Conservation (phyloP, 1,284 basidiomycete genomes). For the Irpex sp. region DNA sequence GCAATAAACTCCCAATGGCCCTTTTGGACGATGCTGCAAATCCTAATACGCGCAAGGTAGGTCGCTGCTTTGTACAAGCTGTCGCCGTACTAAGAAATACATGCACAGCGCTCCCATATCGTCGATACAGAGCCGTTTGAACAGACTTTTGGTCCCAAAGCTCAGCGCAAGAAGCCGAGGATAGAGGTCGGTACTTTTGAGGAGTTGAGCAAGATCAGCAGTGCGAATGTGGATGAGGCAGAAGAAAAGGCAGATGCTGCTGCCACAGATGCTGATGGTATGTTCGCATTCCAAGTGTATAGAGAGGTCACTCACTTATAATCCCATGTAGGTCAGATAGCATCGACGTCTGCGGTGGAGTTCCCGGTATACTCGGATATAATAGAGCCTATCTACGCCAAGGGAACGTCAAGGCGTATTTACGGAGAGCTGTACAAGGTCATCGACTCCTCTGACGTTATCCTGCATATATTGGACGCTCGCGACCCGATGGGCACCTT, state of each 20-base stretch:
- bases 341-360: conserved; percentile 32
- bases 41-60: conserved; percentile 72
- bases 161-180: conserved; percentile 85
- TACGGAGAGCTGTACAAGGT: conserved; percentile 99
- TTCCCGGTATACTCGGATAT: conserved; percentile 67
- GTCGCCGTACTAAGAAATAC: background rate
- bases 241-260: conserved; percentile 39
- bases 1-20: conserved; percentile 95
- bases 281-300: conserved; percentile 7
- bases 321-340: conserved; percentile 34
- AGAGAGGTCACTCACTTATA: background rate
- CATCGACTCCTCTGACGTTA: conserved; percentile 96
- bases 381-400: conserved; percentile 86
- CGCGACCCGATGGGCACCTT: conserved; percentile 96
- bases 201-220: conserved; percentile 73
- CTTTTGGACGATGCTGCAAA: conserved; percentile 85
- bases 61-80: conserved; percentile 13
- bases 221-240: conserved; percentile 39
- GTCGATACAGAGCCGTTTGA: conserved; percentile 91
- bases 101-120: conserved; percentile 74
- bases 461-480: conserved; percentile 95
- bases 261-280: conserved; percentile 36
- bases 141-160: conserved; percentile 92
- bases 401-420: conserved; percentile 92
- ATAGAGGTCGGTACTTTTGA: conserved; percentile 85